Conservation (phyloP, 768 basidiomycete species). For the Pleurotus djamor region DNA sequence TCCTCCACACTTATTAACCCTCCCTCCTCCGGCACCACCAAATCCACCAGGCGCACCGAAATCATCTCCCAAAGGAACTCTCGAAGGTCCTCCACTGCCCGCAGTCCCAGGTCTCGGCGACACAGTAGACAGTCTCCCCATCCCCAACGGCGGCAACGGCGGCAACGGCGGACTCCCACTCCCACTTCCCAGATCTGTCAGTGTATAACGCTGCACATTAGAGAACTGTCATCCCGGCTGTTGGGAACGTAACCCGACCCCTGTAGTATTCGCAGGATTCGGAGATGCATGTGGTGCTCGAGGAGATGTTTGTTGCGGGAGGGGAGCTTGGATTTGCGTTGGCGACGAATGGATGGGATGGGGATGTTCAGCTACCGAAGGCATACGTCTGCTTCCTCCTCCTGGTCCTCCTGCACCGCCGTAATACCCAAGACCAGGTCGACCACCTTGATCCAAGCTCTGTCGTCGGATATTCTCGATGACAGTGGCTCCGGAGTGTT, state of each 20-base stretch:
- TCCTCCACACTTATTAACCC: constrained; percentile 48
- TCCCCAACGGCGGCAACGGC: not conserved
- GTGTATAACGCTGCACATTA: constrained; percentile 42
- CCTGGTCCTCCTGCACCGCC: constrained; percentile 10
- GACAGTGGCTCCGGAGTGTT: constrained; percentile 20
- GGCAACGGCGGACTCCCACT: constrained; percentile 10
- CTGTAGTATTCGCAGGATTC: not conserved
- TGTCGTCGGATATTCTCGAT: constrained; percentile 56
- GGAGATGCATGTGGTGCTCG: not conserved
- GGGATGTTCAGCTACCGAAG: constrained; percentile 6
- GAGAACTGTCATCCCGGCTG: constrained; percentile 25
- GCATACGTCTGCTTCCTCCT: constrained; percentile 7
- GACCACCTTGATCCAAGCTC: constrained; percentile 25
- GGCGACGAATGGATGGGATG: not conserved
- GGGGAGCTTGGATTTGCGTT: constrained; percentile 1
- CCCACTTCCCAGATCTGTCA: constrained; percentile 35
- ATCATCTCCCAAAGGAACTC: constrained; percentile 1
- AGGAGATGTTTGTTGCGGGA: constrained; percentile 9
- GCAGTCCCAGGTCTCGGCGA: not conserved
- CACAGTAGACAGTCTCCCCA: not conserved
- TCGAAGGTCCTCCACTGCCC: not conserved
- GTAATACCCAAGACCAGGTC: constrained; percentile 5
- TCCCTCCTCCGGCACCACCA: not conserved
- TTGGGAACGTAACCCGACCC: constrained; percentile 6
- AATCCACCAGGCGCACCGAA: constrained; percentile 16